A percentile compares a stretch with the other conserved stretches of the same genome.
Conservation (phyloP, 2,329 filamentous ascomycete species). For the Neonectria hederae region DNA sequence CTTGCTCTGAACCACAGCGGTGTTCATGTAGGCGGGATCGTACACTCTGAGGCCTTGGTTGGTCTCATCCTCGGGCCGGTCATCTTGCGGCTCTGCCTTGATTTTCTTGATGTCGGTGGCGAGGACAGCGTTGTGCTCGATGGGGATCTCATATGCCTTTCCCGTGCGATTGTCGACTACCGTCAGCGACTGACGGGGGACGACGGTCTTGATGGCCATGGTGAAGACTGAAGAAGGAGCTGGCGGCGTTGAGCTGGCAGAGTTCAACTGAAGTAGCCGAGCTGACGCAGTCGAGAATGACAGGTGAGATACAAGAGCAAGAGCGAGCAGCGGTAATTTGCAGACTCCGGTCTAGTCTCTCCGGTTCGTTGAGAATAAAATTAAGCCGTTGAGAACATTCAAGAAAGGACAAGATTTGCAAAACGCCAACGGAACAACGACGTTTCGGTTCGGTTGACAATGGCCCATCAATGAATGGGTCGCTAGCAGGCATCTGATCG, state of each 20-base stretch:
- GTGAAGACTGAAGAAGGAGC: not conserved
- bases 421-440: no score
- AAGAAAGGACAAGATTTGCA: not conserved
- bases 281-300: no score
- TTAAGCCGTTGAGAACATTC: not conserved
- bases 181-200: conserved; percentile 47
- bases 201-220: conserved; percentile 19
- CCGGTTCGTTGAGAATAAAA: not conserved
- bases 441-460: no score
- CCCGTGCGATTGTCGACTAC: conserved; percentile 61
- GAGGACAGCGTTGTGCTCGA: conserved; percentile 58
- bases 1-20: conserved; percentile 58
- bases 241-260: not conserved
- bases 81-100: conserved; percentile 47
- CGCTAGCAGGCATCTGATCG: not conserved
- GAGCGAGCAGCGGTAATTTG: no score
- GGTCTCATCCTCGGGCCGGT: conserved; percentile 57
- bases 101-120: conserved; percentile 64
- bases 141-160: conserved; percentile 58
- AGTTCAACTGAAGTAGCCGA: no score
- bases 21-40: conserved; percentile 64
- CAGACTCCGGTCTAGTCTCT: no score
- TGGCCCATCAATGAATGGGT: no score
- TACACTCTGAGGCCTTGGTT: conserved; percentile 59
- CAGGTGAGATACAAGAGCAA: no score